phyloP scores from a whole-genome alignment of 441 rosid genomes.

The Adansonia madagascariensis region DNA sequence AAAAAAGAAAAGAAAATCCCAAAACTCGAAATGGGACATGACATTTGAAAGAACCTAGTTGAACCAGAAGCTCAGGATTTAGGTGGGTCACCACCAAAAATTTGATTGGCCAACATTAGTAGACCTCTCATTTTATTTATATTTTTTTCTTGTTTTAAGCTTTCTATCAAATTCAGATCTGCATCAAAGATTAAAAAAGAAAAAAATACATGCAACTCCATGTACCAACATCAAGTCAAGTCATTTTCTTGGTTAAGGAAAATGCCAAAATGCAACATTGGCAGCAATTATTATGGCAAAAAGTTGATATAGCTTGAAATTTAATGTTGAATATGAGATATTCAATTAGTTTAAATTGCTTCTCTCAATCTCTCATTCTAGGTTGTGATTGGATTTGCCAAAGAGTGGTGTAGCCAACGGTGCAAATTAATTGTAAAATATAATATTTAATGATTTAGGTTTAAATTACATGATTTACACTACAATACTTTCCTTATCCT shows the following conservation, averaged over 20 bases:
- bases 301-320: not conserved
- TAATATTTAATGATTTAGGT: no score
- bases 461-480: no score
- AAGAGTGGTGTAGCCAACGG: not conserved
- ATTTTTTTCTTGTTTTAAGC: not conserved
- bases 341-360: not conserved
- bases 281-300: constrained; percentile 9
- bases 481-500: no score
- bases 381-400: not conserved
- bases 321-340: not conserved
- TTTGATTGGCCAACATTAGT: no score
- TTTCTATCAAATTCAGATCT: not conserved
- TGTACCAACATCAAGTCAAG: not conserved
- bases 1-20: no score
- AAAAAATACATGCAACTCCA: constrained; percentile 5
- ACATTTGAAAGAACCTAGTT: no score
- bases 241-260: constrained; percentile 24
- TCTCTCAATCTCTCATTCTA: not conserved
- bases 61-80: no score
- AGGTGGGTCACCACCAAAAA: no score
- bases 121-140: not conserved
- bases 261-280: constrained; percentile 12
- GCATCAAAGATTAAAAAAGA: not conserved
- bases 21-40: no score
- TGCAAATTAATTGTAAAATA: not conserved